These are phyloP conservation scores for Cucurbita moschata DNA, from an alignment of 306 rosid species.

Conservation along the genomic window DNA sequence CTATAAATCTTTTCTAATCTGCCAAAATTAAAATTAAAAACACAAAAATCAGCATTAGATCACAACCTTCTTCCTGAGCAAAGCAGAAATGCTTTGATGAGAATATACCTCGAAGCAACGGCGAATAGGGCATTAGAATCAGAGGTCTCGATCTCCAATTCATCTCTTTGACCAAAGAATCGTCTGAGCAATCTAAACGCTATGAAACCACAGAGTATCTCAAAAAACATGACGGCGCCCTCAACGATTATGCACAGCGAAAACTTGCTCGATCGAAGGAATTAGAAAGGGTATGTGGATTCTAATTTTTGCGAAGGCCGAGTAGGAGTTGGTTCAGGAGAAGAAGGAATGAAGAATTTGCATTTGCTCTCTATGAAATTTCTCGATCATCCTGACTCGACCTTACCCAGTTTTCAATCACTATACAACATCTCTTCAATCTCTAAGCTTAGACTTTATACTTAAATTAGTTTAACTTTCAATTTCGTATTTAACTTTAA, in stretches of 20 bases:
- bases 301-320: background rate
- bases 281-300: background rate
- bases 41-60: background rate
- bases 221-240: slow-evolving; percentile 36
- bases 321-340: background rate
- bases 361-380: background rate
- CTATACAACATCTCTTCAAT: too few relatives aligned
- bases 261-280: background rate
- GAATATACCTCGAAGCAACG: slow-evolving; percentile 43
- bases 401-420: background rate
- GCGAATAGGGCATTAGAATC: slow-evolving; percentile 45
- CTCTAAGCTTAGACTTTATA: too few relatives aligned
- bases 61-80: background rate
- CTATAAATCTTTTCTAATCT: slow-evolving; percentile 65
- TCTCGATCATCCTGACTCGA: background rate
- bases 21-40: background rate
- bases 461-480: too few relatives aligned
- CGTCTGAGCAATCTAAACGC: slow-evolving; percentile 27
- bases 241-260: background rate
- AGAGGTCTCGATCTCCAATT: slow-evolving; percentile 41
- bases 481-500: too few relatives aligned
- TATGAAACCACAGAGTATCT: slow-evolving; percentile 49
- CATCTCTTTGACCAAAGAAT: slow-evolving; percentile 41
- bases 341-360: background rate
- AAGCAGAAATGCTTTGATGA: background rate